These are phyloP conservation scores for Prunus mira DNA, from an alignment of 306 rosid species.

Conservation along the genomic window DNA sequence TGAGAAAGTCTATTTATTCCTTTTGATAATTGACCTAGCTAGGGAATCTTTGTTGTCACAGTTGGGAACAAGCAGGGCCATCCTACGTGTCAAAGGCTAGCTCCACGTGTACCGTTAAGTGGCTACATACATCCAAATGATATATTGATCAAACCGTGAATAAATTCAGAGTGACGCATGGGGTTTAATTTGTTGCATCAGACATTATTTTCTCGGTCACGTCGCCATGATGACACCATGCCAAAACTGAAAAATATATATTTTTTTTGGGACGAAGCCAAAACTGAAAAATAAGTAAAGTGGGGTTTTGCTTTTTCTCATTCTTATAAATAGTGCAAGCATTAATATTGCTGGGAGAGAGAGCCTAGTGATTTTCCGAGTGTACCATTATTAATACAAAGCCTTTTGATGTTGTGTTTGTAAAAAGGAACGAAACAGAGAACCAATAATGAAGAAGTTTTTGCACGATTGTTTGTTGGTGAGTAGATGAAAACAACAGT, in stretches of 20 bases:
- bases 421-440: not conserved
- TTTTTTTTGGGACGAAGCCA: too few relatives aligned
- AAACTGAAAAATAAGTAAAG: not conserved
- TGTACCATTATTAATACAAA: constrained; percentile 47
- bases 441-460: not conserved
- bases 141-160: too few relatives aligned
- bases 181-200: too few relatives aligned
- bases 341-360: not conserved
- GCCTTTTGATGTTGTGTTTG: not conserved
- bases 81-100: constrained; percentile 1
- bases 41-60: too few relatives aligned
- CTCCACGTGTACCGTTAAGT: not conserved
- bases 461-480: not conserved
- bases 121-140: not conserved
- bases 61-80: not conserved
- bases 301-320: not conserved
- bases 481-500: constrained; percentile 1
- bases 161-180: too few relatives aligned
- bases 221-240: too few relatives aligned
- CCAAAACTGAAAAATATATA: too few relatives aligned
- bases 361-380: constrained; percentile 42
- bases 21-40: too few relatives aligned
- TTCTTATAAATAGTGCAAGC: not conserved
- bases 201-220: too few relatives aligned
- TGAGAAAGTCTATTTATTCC: too few relatives aligned